Evolutionary conservation across 2,329 filamentous ascomycete species (phyloP), one percentile per base, ranked within the genome.

Genomic region (Grosmannia penicillata): DNA sequence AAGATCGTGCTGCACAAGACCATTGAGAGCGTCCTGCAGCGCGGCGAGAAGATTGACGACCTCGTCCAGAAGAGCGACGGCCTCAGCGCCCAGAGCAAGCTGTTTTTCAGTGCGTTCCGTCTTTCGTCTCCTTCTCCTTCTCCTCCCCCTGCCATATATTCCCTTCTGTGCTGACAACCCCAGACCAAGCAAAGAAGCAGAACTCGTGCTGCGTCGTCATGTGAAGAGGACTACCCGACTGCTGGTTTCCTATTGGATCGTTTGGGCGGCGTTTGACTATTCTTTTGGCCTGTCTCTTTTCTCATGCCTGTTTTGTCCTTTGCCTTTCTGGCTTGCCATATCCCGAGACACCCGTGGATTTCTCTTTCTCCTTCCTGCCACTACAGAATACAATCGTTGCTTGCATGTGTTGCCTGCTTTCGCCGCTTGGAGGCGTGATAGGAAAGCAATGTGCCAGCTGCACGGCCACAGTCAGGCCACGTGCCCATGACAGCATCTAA

Each of bases 1-100:
- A 96, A 95, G 72, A 87, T 93, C 54, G 80, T 94, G 43, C 69
- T 98, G 51, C 86, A 96, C 65, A 93, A 96, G 73, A 95, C 91
- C 32, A 95, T 94, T 51, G 82, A 93, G 65, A 82, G 75, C 52
- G 78, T 70, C 37, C 60, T 95, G 53, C 80, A 95, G 66, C 74
- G 91, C 45, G 91, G 87, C 30, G 87, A 96, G 74, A 96, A 95
- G 72, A 85, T 98, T 49, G 89, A 96, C 55, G 83, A 82, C 51
- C 62, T 98, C 50, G 89, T 96, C 33, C 78, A 79, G 47, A 96
- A 96, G 75, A 93, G 84, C 53, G 85, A 94, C 51, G 84, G 79
- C 11, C 61, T 98, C 53, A 93, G 84, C 60, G 74, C 76, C 36
- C 82, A 91, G 68, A 94, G 85, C 65, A 96, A 94, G 72, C 89